phyloP scores from a whole-genome alignment of 495 filamentous ascomycete species.

The Talaromyces wortmannii region DNA sequence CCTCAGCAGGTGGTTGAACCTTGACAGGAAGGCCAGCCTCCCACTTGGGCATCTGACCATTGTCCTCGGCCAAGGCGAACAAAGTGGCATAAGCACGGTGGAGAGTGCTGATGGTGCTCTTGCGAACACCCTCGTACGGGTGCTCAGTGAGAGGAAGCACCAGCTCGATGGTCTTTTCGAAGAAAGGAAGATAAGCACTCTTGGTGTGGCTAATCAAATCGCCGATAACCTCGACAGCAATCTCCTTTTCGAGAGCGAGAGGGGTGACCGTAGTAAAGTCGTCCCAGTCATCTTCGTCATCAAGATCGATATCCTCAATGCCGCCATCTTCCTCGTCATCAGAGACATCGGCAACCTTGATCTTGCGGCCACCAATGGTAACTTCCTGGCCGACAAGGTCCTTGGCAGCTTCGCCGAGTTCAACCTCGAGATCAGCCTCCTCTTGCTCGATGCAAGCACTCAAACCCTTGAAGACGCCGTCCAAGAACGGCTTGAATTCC shows the following conservation, averaged over 20 bases:
- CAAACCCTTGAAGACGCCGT: constrained; percentile 77
- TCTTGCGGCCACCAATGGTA: constrained; percentile 71
- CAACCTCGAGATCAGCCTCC: constrained; percentile 76
- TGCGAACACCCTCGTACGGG: constrained; percentile 86
- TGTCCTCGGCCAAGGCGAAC: constrained; percentile 79
- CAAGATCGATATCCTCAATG: constrained; percentile 59
- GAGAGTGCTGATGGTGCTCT: constrained; percentile 79
- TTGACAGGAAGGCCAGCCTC: constrained; percentile 79
- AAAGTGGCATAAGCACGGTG: constrained; percentile 92
- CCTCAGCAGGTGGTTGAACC: constrained; percentile 64
- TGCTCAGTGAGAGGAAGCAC: constrained; percentile 78
- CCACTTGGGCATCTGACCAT: constrained; percentile 74
- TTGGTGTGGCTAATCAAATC: constrained; percentile 85
- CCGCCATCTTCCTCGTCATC: constrained; percentile 47
- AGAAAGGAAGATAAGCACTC: constrained; percentile 71
- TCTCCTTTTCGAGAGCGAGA: constrained; percentile 93
- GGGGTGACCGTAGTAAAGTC: constrained; percentile 75
- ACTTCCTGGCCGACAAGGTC: constrained; percentile 74
- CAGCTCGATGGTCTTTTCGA: constrained; percentile 82
- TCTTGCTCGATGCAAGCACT: constrained; percentile 83
- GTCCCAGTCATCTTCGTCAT: constrained; percentile 79
- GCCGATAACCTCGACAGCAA: constrained; percentile 88
- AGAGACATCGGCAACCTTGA: constrained; percentile 62
- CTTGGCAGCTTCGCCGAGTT: constrained; percentile 68
- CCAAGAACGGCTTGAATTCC: constrained; percentile 80